Base-by-base conservation (phyloP, 1,139 yeast species). In the Blastobotrys apis region DNA sequence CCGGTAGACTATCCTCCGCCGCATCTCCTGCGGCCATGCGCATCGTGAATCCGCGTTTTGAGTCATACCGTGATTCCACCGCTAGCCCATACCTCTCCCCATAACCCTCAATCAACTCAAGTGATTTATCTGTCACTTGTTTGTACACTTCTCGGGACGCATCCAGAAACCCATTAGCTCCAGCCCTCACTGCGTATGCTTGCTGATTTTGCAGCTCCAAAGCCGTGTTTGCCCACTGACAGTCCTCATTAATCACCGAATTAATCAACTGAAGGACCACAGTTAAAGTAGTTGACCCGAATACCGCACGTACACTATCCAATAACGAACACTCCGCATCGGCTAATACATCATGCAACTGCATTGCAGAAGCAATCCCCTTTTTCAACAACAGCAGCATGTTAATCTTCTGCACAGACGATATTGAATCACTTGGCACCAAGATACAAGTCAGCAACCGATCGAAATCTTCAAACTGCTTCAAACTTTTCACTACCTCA, bases 341-440 rank as follows among this genome's bases (percentile, higher is more conserved):
- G 13, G 59, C 50, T 3, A 49, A 49, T 4, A 63, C 65, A 15
- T 49, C 50, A 2, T 54, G 15, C 12, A 36, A 23, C 32, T 36
- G 31, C 33, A 5, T 45, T 46, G 19, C 63, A 48, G 5, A 60
- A 44, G 25, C 44, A 43, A 20, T 55, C 46, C 39, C 67, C 53
- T 20, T 52, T 58, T 19, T 71, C 72, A 47, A 90, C 64, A 58
- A 84, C 75, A 25, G 67, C 58, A 53, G 74, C 85, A 0, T 84
- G 68, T 50, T 88, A 95, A 47, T 76, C 78, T 34, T 94, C 71
- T 20, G 78, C 71, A 16, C 84, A 40, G 13, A 31, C 29, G 10
- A 17, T 25, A 5, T 32, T 17, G 19, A 19, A 31, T 20, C 26
- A 23, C 10, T 29, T 27, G 6, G 43, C 17, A 37, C 35, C 13